These are phyloP conservation scores for Pseudogymnoascus sp. DNA, from an alignment of 2,329 filamentous ascomycete genomes.

Conservation along the genomic window DNA sequence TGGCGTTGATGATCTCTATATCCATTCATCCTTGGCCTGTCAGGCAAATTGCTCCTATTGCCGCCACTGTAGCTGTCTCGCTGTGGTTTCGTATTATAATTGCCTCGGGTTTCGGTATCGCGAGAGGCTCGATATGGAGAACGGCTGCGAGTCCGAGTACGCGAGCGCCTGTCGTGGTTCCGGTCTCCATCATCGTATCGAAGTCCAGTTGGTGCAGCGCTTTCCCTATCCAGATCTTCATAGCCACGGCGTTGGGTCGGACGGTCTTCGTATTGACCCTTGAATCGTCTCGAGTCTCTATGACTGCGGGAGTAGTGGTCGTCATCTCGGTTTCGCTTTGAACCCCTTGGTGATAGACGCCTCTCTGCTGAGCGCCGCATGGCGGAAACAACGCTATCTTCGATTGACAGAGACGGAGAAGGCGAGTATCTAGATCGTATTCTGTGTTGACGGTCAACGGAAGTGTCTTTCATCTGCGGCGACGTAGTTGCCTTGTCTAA, in stretches of 20 bases:
- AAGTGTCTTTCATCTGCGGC: constrained; percentile 66
- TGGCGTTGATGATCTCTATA: constrained; percentile 38
- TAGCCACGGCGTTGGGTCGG: constrained; percentile 42
- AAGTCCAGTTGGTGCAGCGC: constrained; percentile 23
- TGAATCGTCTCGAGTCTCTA: constrained; percentile 51
- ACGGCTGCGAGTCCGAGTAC: constrained; percentile 43
- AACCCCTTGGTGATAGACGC: constrained; percentile 53
- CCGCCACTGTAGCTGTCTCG: neutral
- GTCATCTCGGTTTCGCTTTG: constrained; percentile 59
- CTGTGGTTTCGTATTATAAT: constrained; percentile 16
- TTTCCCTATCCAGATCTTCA: constrained; percentile 45
- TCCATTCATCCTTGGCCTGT: constrained; percentile 20
- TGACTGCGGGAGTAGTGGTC: constrained; percentile 41
- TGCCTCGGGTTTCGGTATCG: constrained; percentile 16
- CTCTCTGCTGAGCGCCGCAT: constrained; percentile 36
- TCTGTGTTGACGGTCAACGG: constrained; percentile 92
- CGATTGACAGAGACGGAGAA: constrained; percentile 27
- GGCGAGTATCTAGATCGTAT: constrained; percentile 37
- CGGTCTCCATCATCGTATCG: constrained; percentile 43
- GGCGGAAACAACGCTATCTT: constrained; percentile 37
- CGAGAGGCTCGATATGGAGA: constrained; percentile 38
- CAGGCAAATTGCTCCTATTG: constrained; percentile 1
- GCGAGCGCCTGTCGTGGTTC: constrained; percentile 43
- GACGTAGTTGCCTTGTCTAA: constrained; percentile 85
- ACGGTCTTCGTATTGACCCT: constrained; percentile 51